Evolutionary conservation across 2,329 filamentous ascomycete genomes (phyloP), one percentile per base, ranked within the genome.

Genomic region (Fusarium sulawesiense): DNA sequence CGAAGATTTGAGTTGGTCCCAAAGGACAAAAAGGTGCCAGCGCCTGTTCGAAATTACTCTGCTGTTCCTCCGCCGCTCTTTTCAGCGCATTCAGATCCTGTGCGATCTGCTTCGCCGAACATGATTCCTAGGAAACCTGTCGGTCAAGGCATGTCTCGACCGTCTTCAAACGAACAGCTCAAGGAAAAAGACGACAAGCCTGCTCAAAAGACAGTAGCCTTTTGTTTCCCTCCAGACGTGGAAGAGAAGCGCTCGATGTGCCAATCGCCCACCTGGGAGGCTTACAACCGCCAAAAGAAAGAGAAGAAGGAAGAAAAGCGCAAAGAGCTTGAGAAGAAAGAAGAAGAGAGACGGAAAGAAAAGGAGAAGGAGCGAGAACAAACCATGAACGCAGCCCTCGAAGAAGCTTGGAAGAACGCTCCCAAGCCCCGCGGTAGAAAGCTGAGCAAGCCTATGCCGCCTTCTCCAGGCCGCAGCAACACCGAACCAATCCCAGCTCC

Each of bases 261-360:
- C 65, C 86, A 88, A 58, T 90, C 88, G 2, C 88, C 88, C 3
- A 88, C 84, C 58, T 90, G 88, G 88, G 87, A 89, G 66, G 84
- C 86, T 23, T 87, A 87, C 70, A 82, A 83, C 4, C 82, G 84
- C 21, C 84, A 81, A 68, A 87, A 85, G 71, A 85, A 83, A 73
- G 85, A 87, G 66, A 87, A 85, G 75, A 86, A 84, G 72, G 78
- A 78, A 16, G 79, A 81, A 37, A 83, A 80, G 56, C 83, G 80
- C 68, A 82, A 84, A 53, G 81, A 83, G 62, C 76, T 73, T 23
- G 75, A 76, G 37, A 79, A 82, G 42, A 78, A 70, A 46, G 70
- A 78, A 12, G 78, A 82, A 2, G 62, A 55, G 59, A 71, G 13
- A 20, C 68, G 59, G 30, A 41, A 23, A 68, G 59, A 83, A 79